Conservation (phyloP, 2,329 filamentous ascomycete genomes). For the Diaporthe humulicola region DNA sequence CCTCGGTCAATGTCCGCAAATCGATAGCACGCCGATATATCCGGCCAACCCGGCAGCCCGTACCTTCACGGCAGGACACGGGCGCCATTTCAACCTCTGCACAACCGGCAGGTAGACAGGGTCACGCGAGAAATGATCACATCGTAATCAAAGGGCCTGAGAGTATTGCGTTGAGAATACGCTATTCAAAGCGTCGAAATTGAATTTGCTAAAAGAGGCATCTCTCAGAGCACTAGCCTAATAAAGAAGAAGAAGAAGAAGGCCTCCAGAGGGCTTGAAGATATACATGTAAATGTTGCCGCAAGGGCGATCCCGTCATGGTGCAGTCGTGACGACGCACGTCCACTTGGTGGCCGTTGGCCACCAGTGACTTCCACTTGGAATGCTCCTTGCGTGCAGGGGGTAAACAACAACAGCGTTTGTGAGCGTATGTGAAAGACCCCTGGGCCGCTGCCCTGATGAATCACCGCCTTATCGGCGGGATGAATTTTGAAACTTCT, state of each 20-base stretch:
- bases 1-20: slow-evolving; percentile 12
- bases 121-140: neutral
- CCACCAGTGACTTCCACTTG: neutral
- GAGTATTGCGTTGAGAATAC: neutral
- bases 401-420: neutral
- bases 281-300: slow-evolving; percentile 10
- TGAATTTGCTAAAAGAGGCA: slow-evolving; percentile 14
- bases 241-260: neutral
- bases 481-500: neutral
- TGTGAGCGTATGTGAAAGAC: neutral
- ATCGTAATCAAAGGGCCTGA: neutral
- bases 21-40: neutral
- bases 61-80: too few species aligned
- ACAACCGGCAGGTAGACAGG: neutral
- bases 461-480: slow-evolving; percentile 4
- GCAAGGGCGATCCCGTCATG: neutral
- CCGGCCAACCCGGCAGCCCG: neutral
- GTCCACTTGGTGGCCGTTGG: neutral
- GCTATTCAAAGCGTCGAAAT: slow-evolving; percentile 13
- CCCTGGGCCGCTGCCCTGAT: neutral
- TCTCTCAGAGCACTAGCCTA: slow-evolving; percentile 22
- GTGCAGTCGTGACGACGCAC: neutral
- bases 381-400: neutral
- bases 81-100: neutral
- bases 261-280: neutral